Evolutionary conservation across 2,329 filamentous ascomycete species (phyloP), one percentile per base, ranked within the genome.

Genomic region (Clarireedia paspali): DNA sequence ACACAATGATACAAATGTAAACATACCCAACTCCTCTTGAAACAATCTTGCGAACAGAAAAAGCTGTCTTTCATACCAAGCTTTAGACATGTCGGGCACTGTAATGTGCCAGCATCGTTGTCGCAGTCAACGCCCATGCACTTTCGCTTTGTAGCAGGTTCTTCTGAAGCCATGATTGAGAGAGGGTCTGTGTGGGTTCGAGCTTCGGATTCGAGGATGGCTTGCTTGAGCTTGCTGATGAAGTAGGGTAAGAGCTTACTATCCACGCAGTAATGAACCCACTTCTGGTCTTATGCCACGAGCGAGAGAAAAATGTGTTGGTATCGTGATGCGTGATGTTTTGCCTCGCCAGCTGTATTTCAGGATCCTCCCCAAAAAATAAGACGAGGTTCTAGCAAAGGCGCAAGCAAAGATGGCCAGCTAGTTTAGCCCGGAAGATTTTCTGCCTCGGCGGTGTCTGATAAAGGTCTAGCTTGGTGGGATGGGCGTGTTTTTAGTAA

Each of bases 41-140:
- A 99, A 78, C 94, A 99, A 66, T 97, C 94, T 73, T 99, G 94
- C 27, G 91, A 91, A 77, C 94, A 99, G 76, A 97, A 99, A 74
- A 85, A 96, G 75, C 90, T 95, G 68, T 94, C 89, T 70, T 91
- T 84, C 66, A 85, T 86, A 53, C 87, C 89, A 46, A 91, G 77
- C 74, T 96, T 96, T 67, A 96, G 79, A 71, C 94, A 99, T 50
- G 89, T 97, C 54, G 94, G 94, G 73, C 94, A 99, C 72, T 97
- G 91, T 47, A 99, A 76, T 53, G 85, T 78, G 59, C 89, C 86
- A 56, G 91, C 91, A 61, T 92, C 86, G 61, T 96, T 96, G 42
- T 81, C 78, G 77, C 94, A 99, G 71, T 95, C 89, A 57, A 78
- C 78, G 49, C 94, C 89, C 54, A 86, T 77, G 70, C 94, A 99